Evolutionary conservation across 768 basidiomycete genomes (phyloP), one percentile per base, ranked within the genome.

Genomic region (Boletus edulis): DNA sequence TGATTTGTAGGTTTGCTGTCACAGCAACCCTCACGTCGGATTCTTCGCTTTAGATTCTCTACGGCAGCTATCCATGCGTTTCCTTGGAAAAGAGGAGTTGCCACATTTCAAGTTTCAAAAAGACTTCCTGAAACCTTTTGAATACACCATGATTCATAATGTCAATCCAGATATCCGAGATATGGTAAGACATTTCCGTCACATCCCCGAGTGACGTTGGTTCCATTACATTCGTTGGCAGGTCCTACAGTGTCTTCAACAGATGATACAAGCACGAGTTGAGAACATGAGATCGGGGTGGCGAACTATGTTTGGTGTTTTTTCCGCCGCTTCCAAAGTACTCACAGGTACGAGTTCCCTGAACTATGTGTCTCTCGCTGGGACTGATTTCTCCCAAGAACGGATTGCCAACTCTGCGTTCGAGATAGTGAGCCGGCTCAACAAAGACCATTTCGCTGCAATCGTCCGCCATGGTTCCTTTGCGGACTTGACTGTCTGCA

Each of bases 81-180:
- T 99, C 73, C 79, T 99, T 64, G 97, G 98, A 73, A 99, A 98
- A 72, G 97, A 98, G 67, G 97, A 99, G 71, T 69, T 99, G 56
- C 85, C 94, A 3, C 94, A 98, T 74, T 99, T 98, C 81, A 94
- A 95, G 66, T 99, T 99, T 72, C 97, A 99, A 66, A 99, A 98
- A 73, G 96, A 99, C 69, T 99, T 99, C 74, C 73, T 99, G 57
- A 92, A 94, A 66, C 97, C 97, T 0, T 99, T 98, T 68, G 95
- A 98, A 72, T 88, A 97, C 69, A 95, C 97, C 1, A 99, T 99
- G 92, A 80, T 88, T 42, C 90, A 98, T 67, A 99, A 98, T 70
- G 82, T 87, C 53, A 96, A 98, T 70, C 91, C 94, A 7, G 97
- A 98, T 60, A 85, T 96, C 44, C 84, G 97, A 46, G 97, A 99